Base-by-base conservation (phyloP, 495 filamentous ascomycete species). In the Xylaria intraflava region DNA sequence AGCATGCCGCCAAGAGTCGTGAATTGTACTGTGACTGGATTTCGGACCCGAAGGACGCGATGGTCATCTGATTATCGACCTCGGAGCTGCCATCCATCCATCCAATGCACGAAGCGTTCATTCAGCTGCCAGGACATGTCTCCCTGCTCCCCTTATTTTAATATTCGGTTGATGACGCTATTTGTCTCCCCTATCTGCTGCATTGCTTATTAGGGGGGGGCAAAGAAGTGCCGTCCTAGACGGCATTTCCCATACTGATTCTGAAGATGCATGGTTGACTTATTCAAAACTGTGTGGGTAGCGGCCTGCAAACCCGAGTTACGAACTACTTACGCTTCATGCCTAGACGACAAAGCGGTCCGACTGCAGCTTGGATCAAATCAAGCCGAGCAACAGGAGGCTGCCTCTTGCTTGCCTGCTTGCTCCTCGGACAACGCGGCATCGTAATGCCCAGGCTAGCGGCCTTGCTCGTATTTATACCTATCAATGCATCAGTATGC, bases 1-100 rank as follows among this genome's bases (percentile, higher is more conserved):
- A 53, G 51, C 51, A 46, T 53, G 27, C 17, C 24, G 51, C 51
- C 51, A 53, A 53, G 51, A 39, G 1, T 17, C 17, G 43, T 17
- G 26, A 24, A 31, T 10, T 36, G 33, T 26, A 45, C 30, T 40
- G 43, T 31, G 29, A 33, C 43, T 24, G 9, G 26, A 39, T 46
- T 27, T 53, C 51, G 51, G 51, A 45, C 51, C 51, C 51, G 51
- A 53, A 22, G 51, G 33, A 39, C 11, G 38, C 16, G 36, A 51
- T 30, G 24, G 1, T 16, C 38, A 31, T 46, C 19, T 38, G 31
- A n/a, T 35, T 46, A 46, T 53, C 41, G 40, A 36, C 46, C 43
- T 46, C 43, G 42, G 51, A 45, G 31, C 33, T 31, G 23, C 43
- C 42, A 45, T 46, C 35, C 17, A 16, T 17, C 20, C 23, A 24